phyloP scores from a whole-genome alignment of 2,329 filamentous ascomycete genomes.

The Curvularia eragrostidis region DNA sequence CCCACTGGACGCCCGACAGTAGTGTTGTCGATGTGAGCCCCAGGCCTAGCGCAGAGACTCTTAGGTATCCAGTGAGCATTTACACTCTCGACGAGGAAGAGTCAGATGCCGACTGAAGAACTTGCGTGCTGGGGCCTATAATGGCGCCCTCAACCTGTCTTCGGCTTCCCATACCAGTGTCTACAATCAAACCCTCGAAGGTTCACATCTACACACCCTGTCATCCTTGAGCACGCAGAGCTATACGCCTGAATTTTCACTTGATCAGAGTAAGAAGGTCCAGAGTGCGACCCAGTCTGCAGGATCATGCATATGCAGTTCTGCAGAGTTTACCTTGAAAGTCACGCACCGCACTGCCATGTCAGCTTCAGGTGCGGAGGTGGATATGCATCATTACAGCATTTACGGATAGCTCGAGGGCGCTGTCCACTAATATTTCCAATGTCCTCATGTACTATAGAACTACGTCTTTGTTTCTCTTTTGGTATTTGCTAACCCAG shows the following conservation, averaged over 20 bases:
- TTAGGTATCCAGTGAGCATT: constrained; percentile 37
- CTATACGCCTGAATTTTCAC: background rate
- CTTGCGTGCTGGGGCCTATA: background rate
- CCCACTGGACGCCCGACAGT: constrained; percentile 48
- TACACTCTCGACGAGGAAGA: constrained; percentile 33
- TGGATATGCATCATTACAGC: background rate
- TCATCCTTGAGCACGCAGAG: background rate
- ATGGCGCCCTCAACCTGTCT: constrained; percentile 10
- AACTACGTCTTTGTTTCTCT: background rate
- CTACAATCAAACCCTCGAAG: background rate
- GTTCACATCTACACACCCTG: background rate
- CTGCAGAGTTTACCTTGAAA: background rate
- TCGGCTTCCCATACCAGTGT: constrained; percentile 6
- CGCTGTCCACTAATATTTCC: background rate
- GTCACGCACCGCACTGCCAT: background rate
- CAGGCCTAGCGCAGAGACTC: constrained; percentile 47
- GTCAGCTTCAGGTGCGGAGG: too few relatives aligned
- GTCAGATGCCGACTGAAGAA: constrained; percentile 22
- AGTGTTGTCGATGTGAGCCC: constrained; percentile 50
- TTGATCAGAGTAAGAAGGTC: background rate
- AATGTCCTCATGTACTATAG: background rate
- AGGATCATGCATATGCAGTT: background rate
- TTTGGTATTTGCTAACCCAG: background rate
- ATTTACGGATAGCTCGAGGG: background rate
- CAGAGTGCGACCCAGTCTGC: background rate